Evolutionary conservation across 306 rosid genomes (phyloP), one percentile per base, ranked within the genome.

Genomic region (Boehmeria nivea): DNA sequence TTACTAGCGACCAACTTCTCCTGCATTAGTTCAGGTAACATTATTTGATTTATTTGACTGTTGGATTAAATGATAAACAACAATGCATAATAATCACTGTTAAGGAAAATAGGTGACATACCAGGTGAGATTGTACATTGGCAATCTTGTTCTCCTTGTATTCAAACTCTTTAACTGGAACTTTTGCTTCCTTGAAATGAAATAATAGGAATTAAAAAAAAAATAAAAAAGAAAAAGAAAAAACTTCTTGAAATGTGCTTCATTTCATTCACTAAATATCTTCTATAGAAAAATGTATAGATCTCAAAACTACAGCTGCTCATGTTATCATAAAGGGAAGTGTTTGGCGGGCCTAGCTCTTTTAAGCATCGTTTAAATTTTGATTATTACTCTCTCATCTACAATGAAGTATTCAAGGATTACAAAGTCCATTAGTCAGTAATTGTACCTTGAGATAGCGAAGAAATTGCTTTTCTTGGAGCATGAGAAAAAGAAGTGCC

Each of bases 81-180:
- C 55, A 64, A 58, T 39, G 18, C 42, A 68, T 18, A 12, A 39
- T 21, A 4, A 40, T 40, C 2, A 12, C 43, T 26, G 56, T 12
- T 15, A 8, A 3, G 51, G n/a, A 45, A 33, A 69, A 54, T 47
- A n/a, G 48, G 60, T 55, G 40, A 51, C 14, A 24, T 78, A 90
- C 97, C 94, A 90, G 83, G 40, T 82, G 86, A 59, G 95, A 86
- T 61, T 86, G 87, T 54, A 86, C 83, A 48, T 90, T 90, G 18
- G 81, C 72, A 59, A 90, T 79, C 81, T 86, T 84, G 85, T 89
- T 89, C 38, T 81, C 74, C 21, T 64, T 78, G 44, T 73, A 80
- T 51, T 47, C 76, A 21, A 76, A 84, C 71, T 84, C 89, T 76
- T 87, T 87, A 54, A 87, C 84, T 4, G 98, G 94, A 68, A 91